phyloP scores from a whole-genome alignment of 495 filamentous ascomycete species.

The Cenococcum geophilum region DNA sequence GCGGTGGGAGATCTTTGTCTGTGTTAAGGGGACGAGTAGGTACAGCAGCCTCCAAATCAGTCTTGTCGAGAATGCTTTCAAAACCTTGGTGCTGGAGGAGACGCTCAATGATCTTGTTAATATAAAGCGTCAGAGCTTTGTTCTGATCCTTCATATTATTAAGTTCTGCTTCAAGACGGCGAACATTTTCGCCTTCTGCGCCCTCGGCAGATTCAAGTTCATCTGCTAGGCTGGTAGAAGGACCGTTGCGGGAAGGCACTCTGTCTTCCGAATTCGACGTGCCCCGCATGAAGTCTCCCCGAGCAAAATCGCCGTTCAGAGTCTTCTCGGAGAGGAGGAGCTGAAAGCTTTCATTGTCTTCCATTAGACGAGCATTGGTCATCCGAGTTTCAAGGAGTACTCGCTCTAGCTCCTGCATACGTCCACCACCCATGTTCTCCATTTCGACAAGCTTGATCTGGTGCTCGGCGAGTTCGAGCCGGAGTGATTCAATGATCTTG shows the following conservation, averaged over 20 bases:
- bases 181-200: constrained; percentile 19
- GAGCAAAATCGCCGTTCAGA: constrained; percentile 85
- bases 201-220: constrained; percentile 61
- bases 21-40: constrained; percentile 39
- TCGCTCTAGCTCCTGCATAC: constrained; percentile 79
- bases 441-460: constrained; percentile 94
- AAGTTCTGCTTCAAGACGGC: constrained; percentile 70
- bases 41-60: constrained; percentile 48
- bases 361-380: constrained; percentile 91
- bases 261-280: constrained; percentile 30
- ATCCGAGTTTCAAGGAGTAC: constrained; percentile 82
- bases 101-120: constrained; percentile 95
- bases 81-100: constrained; percentile 91
- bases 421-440: constrained; percentile 82
- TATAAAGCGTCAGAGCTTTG: constrained; percentile 92
- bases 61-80: constrained; percentile 82
- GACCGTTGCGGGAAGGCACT: constrained; percentile 29
- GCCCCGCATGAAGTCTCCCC: constrained; percentile 69
- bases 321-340: constrained; percentile 88
- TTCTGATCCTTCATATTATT: constrained; percentile 87
- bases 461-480: constrained; percentile 85
- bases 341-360: constrained; percentile 98
- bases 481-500: constrained; percentile 85
- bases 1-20: constrained; percentile 82
- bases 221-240: constrained; percentile 66